These are phyloP conservation scores for Globisporangium apiculatum DNA, from an alignment of 352 stramenopile species.

Conservation along the genomic window DNA sequence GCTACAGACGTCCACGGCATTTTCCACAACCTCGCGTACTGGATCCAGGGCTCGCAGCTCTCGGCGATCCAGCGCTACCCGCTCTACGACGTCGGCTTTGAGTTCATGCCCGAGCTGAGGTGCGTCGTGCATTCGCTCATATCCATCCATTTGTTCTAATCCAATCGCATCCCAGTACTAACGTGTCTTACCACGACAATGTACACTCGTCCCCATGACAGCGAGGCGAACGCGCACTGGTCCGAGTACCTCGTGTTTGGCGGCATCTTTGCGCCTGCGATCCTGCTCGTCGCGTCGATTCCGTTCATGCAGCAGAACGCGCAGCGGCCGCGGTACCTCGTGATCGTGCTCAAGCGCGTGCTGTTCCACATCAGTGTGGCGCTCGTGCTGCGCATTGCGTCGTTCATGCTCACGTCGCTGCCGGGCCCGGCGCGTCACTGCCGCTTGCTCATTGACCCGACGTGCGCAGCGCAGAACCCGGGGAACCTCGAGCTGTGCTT, in stretches of 20 bases:
- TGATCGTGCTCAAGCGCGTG: conserved; percentile 76
- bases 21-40: conserved; percentile 87
- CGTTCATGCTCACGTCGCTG: conserved; percentile 74
- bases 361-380: conserved; percentile 76
- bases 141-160: neutral
- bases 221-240: conserved; percentile 26
- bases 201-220: conserved; percentile 4
- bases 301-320: conserved; percentile 59
- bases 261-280: conserved; percentile 59
- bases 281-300: conserved; percentile 59
- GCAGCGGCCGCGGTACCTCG: conserved; percentile 59
- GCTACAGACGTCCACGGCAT: conserved; percentile 59
- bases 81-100: conserved; percentile 73
- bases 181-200: neutral
- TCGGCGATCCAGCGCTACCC: conserved; percentile 58
- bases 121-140: conserved; percentile 8
- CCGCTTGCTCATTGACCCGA: conserved; percentile 60
- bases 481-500: conserved; percentile 45
- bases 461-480: conserved; percentile 47
- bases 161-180: too few relatives aligned
- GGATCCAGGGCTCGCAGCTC: conserved; percentile 65
- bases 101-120: conserved; percentile 63
- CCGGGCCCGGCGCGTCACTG: conserved; percentile 65
- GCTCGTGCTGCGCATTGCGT: conserved; percentile 62
- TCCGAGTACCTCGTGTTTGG: conserved; percentile 82